Evolutionary conservation across 2,329 filamentous ascomycete genomes (phyloP), one percentile per base, ranked within the genome.

Genomic region (Exserohilum rostratum): DNA sequence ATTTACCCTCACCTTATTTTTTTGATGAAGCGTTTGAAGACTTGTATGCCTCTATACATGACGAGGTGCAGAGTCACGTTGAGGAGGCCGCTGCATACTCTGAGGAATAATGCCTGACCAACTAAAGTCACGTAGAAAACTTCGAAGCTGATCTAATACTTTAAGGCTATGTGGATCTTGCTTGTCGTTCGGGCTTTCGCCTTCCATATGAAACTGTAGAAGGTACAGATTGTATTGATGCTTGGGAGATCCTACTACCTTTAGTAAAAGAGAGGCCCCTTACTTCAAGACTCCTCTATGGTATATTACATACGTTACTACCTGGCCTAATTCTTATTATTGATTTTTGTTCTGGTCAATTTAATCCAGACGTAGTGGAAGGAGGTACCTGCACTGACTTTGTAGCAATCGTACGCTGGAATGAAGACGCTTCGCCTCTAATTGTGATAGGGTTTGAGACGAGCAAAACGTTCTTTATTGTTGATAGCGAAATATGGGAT

Each of bases 141-240:
- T 34, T 51, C 11, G 6, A 10, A 3, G 3, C 33, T 25, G 13
- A 51, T 29, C 25, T 6, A 3, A 51, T 46, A 39, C 3, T 51
- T 17, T 10, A 46, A 40, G 7, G 34, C 40, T 51, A 51, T 39
- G 7, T 46, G 4, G 42, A 51, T 46, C n/a, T 51, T 39, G 27
- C 49, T 33, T 51, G 34, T 39, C 10, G 17, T 20, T 34, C 9
- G 6, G 18, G 18, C 40, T 51, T 51, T 39, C 6, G n/a, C 6
- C 49, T 51, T 51, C 49, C 34, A 27, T 34, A 51, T 3, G n/a
- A 51, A 40, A 4, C 34, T 39, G 13, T 25, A 34, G 49, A 51
- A 13, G 33, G 27, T 29, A 6, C 34, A 51, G 49, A 51, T 20
- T 5, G 6, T 1, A 3, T 39, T n/a, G 10, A 46, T 1, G 18